Evolutionary conservation across 2,329 filamentous ascomycete species (phyloP).

Genomic region (Microsporum ferrugineum): DNA sequence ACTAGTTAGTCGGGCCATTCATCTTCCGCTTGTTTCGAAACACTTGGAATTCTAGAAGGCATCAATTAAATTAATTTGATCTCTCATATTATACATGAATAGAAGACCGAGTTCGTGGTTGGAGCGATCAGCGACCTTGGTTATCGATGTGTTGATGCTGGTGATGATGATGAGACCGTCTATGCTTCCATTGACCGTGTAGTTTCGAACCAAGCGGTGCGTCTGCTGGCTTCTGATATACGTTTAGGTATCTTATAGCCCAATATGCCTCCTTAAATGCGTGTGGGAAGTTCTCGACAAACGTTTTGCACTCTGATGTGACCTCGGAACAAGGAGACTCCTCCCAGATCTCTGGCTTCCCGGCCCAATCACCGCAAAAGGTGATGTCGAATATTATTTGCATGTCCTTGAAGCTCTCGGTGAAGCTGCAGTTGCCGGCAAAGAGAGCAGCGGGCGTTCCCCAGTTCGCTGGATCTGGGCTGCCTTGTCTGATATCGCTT

Average conservation of each 20-base stretch:
- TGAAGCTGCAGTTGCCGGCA: constrained; percentile 31
- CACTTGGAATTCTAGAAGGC: no score
- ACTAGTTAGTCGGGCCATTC: no score
- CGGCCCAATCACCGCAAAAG: constrained; percentile 48
- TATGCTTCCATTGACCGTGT: neutral
- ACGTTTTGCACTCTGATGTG: constrained; percentile 10
- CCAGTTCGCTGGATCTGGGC: constrained; percentile 37
- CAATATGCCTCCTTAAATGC: constrained; percentile 12
- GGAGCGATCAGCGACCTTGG: neutral
- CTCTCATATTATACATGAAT: neutral
- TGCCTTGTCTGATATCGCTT: constrained; percentile 31
- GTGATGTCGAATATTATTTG: constrained; percentile 41
- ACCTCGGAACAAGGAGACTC: constrained; percentile 6
- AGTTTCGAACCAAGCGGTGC: neutral
- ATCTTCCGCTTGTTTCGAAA: no score
- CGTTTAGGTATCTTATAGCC: constrained; percentile 12
- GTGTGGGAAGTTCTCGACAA: constrained; percentile 12
- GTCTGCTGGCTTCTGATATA: constrained; percentile 8
- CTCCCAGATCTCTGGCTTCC: constrained; percentile 17
- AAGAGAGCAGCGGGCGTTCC: constrained; percentile 37
- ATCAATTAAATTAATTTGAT: no score
- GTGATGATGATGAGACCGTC: neutral
- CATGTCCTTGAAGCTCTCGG: constrained; percentile 31
- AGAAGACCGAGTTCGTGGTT: neutral
- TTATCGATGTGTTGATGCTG: neutral